Evolutionary conservation across 345 rosid species (phyloP).

Genomic region (Ricinus communis): DNA sequence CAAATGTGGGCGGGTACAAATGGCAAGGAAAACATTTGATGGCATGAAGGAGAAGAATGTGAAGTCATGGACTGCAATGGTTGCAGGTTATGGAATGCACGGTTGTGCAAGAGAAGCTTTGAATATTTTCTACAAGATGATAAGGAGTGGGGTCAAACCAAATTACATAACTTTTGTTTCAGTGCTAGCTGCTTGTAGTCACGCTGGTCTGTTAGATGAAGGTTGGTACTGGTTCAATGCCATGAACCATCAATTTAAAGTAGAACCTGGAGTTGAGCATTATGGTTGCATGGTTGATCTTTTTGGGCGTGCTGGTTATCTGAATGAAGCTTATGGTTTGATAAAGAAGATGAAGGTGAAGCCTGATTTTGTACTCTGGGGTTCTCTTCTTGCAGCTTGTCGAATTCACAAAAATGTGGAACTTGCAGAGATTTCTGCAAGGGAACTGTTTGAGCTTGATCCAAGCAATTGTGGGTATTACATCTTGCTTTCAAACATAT

Average conservation of each 20-base stretch:
- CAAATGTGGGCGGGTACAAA: constrained; percentile 76
- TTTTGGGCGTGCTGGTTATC: constrained; percentile 78
- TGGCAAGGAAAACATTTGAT: constrained; percentile 63
- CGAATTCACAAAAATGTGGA: constrained; percentile 80
- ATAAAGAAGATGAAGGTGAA: constrained; percentile 68
- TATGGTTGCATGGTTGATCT: constrained; percentile 94
- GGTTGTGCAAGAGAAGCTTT: constrained; percentile 70
- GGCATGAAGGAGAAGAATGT: constrained; percentile 68
- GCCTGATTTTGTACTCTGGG: constrained; percentile 80
- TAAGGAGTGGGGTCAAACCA: constrained; percentile 56
- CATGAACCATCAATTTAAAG: constrained; percentile 53
- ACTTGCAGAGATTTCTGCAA: constrained; percentile 71
- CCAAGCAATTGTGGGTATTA: constrained; percentile 73
- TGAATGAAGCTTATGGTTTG: constrained; percentile 61
- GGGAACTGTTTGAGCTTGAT: constrained; percentile 61
- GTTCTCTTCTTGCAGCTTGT: constrained; percentile 90
- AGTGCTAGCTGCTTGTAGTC: constrained; percentile 79
- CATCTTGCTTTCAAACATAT: constrained; percentile 73
- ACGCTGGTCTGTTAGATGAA: constrained; percentile 71
- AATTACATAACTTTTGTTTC: constrained; percentile 82
- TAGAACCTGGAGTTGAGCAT: constrained; percentile 82
- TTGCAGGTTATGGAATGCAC: constrained; percentile 89
- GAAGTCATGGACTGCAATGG: constrained; percentile 84
- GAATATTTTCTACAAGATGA: constrained; percentile 68
- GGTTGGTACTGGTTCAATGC: constrained; percentile 76